These are phyloP conservation scores for Penium margaritaceum DNA, from an alignment of 139 green algal genomes.

Conservation along the genomic window DNA sequence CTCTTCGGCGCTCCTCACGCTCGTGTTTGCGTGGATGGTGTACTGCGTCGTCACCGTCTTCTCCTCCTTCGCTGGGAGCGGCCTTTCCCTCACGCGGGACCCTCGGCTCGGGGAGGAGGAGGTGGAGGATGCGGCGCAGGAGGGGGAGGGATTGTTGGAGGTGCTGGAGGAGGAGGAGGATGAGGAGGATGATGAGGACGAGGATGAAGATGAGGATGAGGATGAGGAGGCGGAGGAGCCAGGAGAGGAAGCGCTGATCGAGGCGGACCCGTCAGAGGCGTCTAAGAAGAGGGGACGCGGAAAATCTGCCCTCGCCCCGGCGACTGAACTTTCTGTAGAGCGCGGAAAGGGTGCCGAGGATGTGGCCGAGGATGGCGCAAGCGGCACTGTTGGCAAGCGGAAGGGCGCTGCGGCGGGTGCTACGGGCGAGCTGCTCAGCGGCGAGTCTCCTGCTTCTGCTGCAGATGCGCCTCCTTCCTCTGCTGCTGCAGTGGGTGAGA, in stretches of 20 bases:
- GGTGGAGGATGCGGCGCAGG: neutral
- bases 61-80: too few relatives aligned
- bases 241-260: neutral
- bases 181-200: conserved; percentile 4
- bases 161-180: neutral
- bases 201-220: neutral
- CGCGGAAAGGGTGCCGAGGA: neutral
- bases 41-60: neutral
- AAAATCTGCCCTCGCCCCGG: neutral
- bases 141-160: neutral
- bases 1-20: too few relatives aligned
- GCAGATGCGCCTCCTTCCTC: neutral
- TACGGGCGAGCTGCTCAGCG: neutral
- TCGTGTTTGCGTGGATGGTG: conserved; percentile 1
- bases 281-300: conserved; percentile 4
- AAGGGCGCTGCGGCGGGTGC: neutral
- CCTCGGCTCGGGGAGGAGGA: too few relatives aligned
- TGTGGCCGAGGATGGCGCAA: conserved; percentile 1
- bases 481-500: neutral
- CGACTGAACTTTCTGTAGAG: neutral
- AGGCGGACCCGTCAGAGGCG: neutral
- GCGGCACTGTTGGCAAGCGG: neutral
- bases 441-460: neutral
- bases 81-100: too few relatives aligned
- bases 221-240: neutral